Evolutionary conservation across 2,329 filamentous ascomycete genomes (phyloP).

Genomic region (Clarireedia sp.): DNA sequence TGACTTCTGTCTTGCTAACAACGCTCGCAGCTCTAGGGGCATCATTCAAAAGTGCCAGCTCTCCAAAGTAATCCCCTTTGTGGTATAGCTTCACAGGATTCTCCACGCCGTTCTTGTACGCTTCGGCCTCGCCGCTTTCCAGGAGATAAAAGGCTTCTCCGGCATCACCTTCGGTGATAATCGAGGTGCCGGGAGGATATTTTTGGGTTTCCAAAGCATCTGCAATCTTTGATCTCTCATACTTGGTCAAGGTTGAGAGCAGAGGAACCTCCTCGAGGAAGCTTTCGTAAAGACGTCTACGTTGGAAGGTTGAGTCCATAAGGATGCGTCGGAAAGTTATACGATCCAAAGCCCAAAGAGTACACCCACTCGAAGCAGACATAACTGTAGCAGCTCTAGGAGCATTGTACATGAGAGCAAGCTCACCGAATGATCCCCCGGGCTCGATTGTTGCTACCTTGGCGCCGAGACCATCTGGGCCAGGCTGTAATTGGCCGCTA

Average conservation of each 20-base stretch:
- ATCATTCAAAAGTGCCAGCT: constrained; percentile 88
- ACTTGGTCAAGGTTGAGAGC: constrained; percentile 72
- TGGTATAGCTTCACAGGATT: constrained; percentile 70
- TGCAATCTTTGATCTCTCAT: constrained; percentile 95
- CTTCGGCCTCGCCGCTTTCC: constrained; percentile 79
- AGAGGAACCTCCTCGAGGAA: constrained; percentile 93
- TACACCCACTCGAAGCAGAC: constrained; percentile 68
- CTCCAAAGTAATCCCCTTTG: constrained; percentile 95
- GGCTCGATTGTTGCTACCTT: constrained; percentile 77
- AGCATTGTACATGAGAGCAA: constrained; percentile 97
- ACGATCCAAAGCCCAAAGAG: constrained; percentile 89
- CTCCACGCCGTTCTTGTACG: constrained; percentile 67
- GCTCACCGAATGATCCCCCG: constrained; percentile 90
- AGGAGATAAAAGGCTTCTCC: constrained; percentile 89
- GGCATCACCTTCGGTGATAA: constrained; percentile 86
- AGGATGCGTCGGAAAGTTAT: constrained; percentile 95
- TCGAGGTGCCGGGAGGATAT: constrained; percentile 67
- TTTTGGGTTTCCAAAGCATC: constrained; percentile 91
- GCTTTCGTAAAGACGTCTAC: constrained; percentile 91
- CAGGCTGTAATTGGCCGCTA: constrained; percentile 68
- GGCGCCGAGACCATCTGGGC: constrained; percentile 71
- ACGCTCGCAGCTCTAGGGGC: constrained; percentile 87
- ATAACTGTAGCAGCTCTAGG: constrained; percentile 91
- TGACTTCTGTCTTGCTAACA: constrained; percentile 75
- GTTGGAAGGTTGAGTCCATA: constrained; percentile 96